Evolutionary conservation across 2,329 filamentous ascomycete species (phyloP), one percentile per base, ranked within the genome.

Genomic region (Penicillium sumatraense): DNA sequence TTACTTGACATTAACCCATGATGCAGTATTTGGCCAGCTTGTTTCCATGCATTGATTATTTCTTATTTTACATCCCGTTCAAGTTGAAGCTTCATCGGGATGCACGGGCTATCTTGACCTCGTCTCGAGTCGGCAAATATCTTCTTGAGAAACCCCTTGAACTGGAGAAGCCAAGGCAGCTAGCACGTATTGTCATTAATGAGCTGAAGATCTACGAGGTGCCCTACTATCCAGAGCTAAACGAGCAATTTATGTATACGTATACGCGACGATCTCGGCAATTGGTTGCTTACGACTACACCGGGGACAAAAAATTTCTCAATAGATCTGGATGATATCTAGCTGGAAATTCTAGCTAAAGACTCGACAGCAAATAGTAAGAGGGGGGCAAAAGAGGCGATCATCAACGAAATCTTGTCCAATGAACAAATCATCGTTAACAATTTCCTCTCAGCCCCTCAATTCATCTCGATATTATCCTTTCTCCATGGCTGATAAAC

Each of bases 281-380:
- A 2, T 31, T 41, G 13, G 8, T 31, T 13, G 13, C 10, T 31
- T 13, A 26, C 20, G 8, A 3, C 31, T 38, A 49, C n/a, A 38
- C 2, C 5, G 11, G n/a, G 35, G 13, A 23, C 27, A 5, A 27
- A 1, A 41, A 42, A 51, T 48, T 42, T 54, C 48, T 50, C 47
- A 56, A 56, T 51, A 49, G 41, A 49, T 56, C 38, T 56, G 49
- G 36, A 50, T 54, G 21, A n/a, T 49, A 36, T 45, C 52, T 7
- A 38, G 35, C 47, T 33, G 33, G 41, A 47, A 45, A 60, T 54
- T 27, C 58, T 60, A 60, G 50, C 48, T 45, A 60, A 60, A 61
- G 58, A 56, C 47, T 61, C 56, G 26, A 48, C 41, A 59, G 58
- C 56, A 50, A 54, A 36, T 23, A 36, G 50, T 38, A 35, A 48